Base-by-base conservation (phyloP, 345 rosid genomes). In the Salix koriyanagi region DNA sequence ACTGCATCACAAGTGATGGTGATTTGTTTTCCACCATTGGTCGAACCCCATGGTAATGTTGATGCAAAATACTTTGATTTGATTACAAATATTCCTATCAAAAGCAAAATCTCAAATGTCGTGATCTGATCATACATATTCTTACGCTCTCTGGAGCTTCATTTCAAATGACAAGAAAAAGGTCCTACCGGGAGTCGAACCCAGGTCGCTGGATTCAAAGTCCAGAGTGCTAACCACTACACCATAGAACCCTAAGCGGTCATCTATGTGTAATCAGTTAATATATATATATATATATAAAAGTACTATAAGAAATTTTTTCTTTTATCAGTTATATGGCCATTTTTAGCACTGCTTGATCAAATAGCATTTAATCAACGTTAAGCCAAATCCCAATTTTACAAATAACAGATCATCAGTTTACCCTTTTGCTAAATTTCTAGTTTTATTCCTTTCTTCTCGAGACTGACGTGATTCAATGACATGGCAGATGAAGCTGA, bases 141-240 rank as follows among this genome's bases (percentile, higher is more conserved):
- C 13, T 41, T 10, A 2, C 44, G 11, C 56, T 1, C 19, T 6
- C 3, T 52, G 58, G 9, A 52, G 19, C 58, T 0, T 19, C 50
- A 46, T 46, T 11, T 13, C 4, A 21, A 21, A 2, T 7, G 60
- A 1, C 21, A 54, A 21, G 3, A 15, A 23, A 41, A 25, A 88
- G 97, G 90, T 90, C 97, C 93, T 87, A 90, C 93, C 94, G 94
- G 91, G 92, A 91, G 91, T 93, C 92, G 92, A 92, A 93, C 96
- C 94, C 97, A 87, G 94, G 94, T 93, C 95, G 92, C 97, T 90
- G 94, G 97, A 93, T 96, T 92, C 98, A 93, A 93, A 96, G 96
- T 93, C 97, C 99, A 92, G 92, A 96, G 96, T 93, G 97, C 97
- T 96, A 92, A 93, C 99, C 97, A 93, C 98, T 90, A 96, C 98